phyloP scores from a whole-genome alignment of 345 rosid species.

The Citrus medica region DNA sequence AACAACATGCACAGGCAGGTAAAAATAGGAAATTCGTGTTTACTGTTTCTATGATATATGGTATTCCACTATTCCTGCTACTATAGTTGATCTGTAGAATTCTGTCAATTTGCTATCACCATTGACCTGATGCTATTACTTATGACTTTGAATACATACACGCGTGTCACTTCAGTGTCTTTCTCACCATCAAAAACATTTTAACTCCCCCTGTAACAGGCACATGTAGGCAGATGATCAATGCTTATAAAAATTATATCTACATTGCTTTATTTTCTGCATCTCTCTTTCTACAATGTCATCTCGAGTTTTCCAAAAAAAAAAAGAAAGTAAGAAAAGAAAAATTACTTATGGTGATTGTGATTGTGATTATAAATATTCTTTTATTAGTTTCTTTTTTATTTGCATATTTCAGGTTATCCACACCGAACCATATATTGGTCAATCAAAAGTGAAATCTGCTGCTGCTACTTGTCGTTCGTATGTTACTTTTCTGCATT shows the following conservation, averaged over 20 bases:
- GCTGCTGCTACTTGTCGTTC: conserved; percentile 84
- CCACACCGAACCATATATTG: conserved; percentile 91
- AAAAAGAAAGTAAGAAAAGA: no score
- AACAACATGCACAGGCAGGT: conserved; percentile 99
- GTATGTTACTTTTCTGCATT: conserved; percentile 35
- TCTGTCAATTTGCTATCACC: neutral
- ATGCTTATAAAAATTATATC: neutral
- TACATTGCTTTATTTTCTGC: neutral
- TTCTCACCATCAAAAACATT: neutral
- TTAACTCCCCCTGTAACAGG: neutral
- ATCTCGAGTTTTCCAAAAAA: neutral
- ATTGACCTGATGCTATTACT: neutral
- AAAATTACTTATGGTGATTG: neutral
- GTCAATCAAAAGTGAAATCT: conserved; percentile 86
- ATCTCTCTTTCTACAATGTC: neutral
- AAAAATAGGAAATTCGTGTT: conserved; percentile 8
- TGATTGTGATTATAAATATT: neutral
- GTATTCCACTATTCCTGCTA: neutral
- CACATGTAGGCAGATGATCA: neutral
- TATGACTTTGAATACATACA: neutral
- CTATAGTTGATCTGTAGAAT: neutral
- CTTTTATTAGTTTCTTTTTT: neutral
- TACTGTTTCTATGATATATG: neutral
- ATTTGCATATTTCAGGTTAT: conserved; percentile 51
- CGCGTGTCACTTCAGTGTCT: neutral